phyloP scores from a whole-genome alignment of 768 basidiomycete genomes.

The Lyophyllum semitale region DNA sequence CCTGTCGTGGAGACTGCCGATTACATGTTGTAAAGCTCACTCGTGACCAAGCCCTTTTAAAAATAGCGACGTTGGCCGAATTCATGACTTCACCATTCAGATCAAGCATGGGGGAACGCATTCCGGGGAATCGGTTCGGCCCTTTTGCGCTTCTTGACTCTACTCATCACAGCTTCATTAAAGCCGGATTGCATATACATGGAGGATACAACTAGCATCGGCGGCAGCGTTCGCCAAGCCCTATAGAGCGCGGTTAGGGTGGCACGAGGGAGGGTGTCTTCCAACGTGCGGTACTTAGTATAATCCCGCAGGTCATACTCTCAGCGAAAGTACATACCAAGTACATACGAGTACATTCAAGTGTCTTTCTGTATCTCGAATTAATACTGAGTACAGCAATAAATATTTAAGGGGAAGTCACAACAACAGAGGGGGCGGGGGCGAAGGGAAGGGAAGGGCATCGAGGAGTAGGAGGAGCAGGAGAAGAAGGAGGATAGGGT shows the following conservation, averaged over 20 bases:
- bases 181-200: conserved; percentile 3
- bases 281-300: conserved; percentile 80
- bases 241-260: conserved; percentile 90
- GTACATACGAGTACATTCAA: too few species aligned
- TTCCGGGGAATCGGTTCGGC: conserved; percentile 83
- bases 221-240: conserved; percentile 94
- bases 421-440: background rate
- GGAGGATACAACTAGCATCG: conserved; percentile 59
- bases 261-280: conserved; percentile 82
- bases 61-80: conserved; percentile 7
- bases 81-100: conserved; percentile 2
- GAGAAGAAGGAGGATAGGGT: conserved; percentile 2
- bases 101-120: conserved; percentile 77
- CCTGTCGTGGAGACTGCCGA: conserved; percentile 30
- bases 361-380: background rate
- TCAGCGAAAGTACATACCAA: too few species aligned
- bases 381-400: background rate
- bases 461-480: background rate
- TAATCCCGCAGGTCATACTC: conserved; percentile 91
- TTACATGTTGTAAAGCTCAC: conserved; percentile 89
- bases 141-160: conserved; percentile 83
- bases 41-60: conserved; percentile 80
- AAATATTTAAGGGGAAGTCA: background rate
- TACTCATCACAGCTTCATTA: conserved; percentile 25
- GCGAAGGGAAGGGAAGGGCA: background rate